Base-by-base conservation (phyloP, 2,329 filamentous ascomycete genomes). In the Paecilomyces sp. region DNA sequence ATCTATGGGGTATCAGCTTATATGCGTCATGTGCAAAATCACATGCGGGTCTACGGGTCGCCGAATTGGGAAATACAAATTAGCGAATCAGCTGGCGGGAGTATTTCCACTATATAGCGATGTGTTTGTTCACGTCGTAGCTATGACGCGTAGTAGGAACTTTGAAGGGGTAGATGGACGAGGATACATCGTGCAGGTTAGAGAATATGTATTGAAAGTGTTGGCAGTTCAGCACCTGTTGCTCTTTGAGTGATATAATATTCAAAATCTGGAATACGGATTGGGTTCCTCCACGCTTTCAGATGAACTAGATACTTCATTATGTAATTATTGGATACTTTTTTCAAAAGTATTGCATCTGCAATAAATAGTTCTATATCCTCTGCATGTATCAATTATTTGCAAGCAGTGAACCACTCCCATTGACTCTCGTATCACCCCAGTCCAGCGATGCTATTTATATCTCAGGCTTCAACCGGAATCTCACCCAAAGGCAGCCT, bases 401-500 rank as follows among this genome's bases (percentile, higher is more conserved):
- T 28, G 25, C 3, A 28, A 6, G 25, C 25, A 28, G 25, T 6
- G 3, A 47, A 47, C 15, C 7, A 2, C 8, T 47, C 12, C 15
- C 36, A 12, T 2, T 33, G 12, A 2, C 2, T 11, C 2, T 11
- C 1, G 31, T 11, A 33, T 11, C 2, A 11, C 11, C 31, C 11
- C 11, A 12, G 31, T 33, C 3, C 31, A 33, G 9, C 8, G 11
- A 12, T 33, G 7, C 13, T 36, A 15, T 36, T 11, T 36, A 41
- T 41, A 15, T 6, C 12, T 41, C 8, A 6, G 1, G 36, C 15
- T 6, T 18, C 36, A 18, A 47, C 36, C 6, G 53, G 55, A 51
- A 77, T 67, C 61, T 75, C 74, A 1, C 77, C 77, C 15, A 79
- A 66, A 2, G 77, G 77, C 22, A 79, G 70, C n/a, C 64, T 64